Evolutionary conservation across 352 stramenopile species (phyloP), one percentile per base, ranked within the genome.

Genomic region (Aphanomyces invadans): DNA sequence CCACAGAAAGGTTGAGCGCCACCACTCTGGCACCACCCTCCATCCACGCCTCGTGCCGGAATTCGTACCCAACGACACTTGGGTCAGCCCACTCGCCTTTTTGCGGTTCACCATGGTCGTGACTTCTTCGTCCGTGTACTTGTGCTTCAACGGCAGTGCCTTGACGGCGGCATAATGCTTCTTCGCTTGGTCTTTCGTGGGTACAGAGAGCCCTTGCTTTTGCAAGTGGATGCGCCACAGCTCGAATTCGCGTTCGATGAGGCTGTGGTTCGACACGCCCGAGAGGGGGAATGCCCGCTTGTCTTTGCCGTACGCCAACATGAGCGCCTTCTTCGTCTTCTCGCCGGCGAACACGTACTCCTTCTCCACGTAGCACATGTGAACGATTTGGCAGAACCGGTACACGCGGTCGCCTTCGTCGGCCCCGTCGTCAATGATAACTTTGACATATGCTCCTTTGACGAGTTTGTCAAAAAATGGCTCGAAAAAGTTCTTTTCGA

Each of bases 401-500:
- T 94, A 94, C 2, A 94, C 75, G 78, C 85, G 90, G 56, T 87
- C 80, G 26, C 82, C 83, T n/a, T n/a, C n/a, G 39, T 92, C 80
- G 25, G 86, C 76, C 25, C 83, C 74, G 39, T 60, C 54, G 29
- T 76, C 76, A 29, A 94, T 87, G 26, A 81, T 81, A 12, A 92
- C 72, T 26, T 79, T 78, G 23, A 90, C 81, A 62, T 89, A 92
- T 42, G 88, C 72, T 19, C 85, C 85, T 33, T 79, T 78, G 28
- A 94, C 81, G 10, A 94, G 70, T 69, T 87, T 83, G 44, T 87
- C 71, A 54, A 94, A 94, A 66, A 77, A 94, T 7, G 85, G 85
- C 75, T 94, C 85, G 63, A 91, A 94, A 53, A 86, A 94, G 67
- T 92, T 70, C 68, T 94, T 90, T 42, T 94, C 85, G 57, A 94